Evolutionary conservation across 2,329 filamentous ascomycete species (phyloP).

Genomic region (Alternaria arbusti): DNA sequence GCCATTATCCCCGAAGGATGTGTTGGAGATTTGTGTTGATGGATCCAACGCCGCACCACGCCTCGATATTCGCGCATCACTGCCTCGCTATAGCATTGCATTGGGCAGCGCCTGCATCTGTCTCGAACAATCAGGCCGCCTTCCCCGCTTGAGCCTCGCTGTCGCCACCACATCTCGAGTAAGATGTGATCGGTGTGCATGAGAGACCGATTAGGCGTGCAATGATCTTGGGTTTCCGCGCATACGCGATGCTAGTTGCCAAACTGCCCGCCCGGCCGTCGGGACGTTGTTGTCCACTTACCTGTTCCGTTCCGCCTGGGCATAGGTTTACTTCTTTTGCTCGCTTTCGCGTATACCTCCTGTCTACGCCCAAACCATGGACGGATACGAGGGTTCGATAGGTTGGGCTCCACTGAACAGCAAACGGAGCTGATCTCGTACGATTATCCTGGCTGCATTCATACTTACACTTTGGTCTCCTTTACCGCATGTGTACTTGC

Average conservation of each 20-base stretch:
- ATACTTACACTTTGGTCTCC: neutral
- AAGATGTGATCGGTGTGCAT: conserved; percentile 27
- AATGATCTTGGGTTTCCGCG: neutral
- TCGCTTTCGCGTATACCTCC: neutral
- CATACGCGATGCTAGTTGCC: neutral
- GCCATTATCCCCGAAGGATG: neutral
- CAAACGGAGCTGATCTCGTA: neutral
- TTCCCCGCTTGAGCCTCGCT: conserved; percentile 25
- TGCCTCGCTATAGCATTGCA: conserved; percentile 12
- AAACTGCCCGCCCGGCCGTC: neutral
- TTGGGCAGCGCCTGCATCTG: conserved; percentile 16
- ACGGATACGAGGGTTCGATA: neutral
- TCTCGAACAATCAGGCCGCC: conserved; percentile 16
- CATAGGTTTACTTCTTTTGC: neutral
- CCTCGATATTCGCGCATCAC: conserved; percentile 14
- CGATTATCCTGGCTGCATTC: neutral
- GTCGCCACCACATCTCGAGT: conserved; percentile 19
- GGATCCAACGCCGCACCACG: conserved; percentile 16
- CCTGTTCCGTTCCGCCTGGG: neutral
- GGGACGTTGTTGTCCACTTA: neutral
- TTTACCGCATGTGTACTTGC: neutral
- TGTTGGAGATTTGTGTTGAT: conserved; percentile 1
- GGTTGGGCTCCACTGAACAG: neutral
- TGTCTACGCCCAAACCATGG: neutral
- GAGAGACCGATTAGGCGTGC: conserved; percentile 1